These are phyloP conservation scores for Akanthomyces muscarius DNA, from an alignment of 2,329 filamentous ascomycete genomes.

Conservation along the genomic window DNA sequence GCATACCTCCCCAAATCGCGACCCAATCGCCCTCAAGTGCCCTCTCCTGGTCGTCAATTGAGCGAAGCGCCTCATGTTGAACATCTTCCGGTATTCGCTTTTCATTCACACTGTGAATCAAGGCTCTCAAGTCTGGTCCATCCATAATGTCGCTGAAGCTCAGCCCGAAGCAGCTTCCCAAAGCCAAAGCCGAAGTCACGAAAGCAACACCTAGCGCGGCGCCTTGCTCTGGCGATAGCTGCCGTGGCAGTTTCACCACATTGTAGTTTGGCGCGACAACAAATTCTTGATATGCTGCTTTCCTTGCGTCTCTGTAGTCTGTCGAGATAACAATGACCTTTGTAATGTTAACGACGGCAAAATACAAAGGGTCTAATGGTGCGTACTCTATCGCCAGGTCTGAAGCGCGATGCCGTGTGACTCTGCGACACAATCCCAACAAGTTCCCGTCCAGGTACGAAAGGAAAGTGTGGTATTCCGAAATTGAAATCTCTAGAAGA, in stretches of 20 bases:
- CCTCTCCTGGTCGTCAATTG: slow-evolving; percentile 49
- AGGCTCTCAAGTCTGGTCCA: slow-evolving; percentile 56
- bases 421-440: slow-evolving; percentile 8
- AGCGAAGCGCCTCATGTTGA: slow-evolving; percentile 56
- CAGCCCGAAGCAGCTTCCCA: slow-evolving; percentile 67
- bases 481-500: slow-evolving; percentile 58
- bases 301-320: slow-evolving; percentile 68
- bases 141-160: slow-evolving; percentile 51
- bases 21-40: slow-evolving; percentile 63
- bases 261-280: slow-evolving; percentile 63
- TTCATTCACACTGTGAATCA: slow-evolving; percentile 44
- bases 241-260: slow-evolving; percentile 55
- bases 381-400: slow-evolving; percentile 49
- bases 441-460: slow-evolving; percentile 58
- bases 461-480: slow-evolving; percentile 63
- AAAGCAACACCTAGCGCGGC: slow-evolving; percentile 68
- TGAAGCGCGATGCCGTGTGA: slow-evolving; percentile 42
- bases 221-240: slow-evolving; percentile 49
- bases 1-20: slow-evolving; percentile 66
- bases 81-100: slow-evolving; percentile 58
- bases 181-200: slow-evolving; percentile 61
- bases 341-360: not conserved
- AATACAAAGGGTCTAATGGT: too few species aligned
- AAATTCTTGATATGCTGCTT: slow-evolving; percentile 69
- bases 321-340: slow-evolving; percentile 64